Evolutionary conservation across 2,329 filamentous ascomycete genomes (phyloP).

Genomic region (Hypoxylon sp.): DNA sequence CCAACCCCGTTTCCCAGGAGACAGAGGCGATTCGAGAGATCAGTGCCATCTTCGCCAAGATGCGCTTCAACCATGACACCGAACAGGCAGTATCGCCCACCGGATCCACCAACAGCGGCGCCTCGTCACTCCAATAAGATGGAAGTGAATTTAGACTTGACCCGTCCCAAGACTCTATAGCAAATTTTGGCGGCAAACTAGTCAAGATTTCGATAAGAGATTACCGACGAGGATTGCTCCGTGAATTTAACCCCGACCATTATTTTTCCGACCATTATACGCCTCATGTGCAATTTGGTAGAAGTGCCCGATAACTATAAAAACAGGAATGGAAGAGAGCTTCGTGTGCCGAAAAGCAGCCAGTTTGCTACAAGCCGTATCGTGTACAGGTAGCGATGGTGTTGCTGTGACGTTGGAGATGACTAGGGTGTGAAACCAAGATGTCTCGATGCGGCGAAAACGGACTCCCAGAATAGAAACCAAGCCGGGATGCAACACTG

Average conservation of each 20-base stretch:
- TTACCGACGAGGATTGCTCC: constrained; percentile 4
- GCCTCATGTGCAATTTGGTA: constrained; percentile 8
- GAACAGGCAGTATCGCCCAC: constrained; percentile 33
- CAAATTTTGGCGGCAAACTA: constrained; percentile 5
- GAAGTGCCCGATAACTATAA: constrained; percentile 6
- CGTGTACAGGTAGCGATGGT: constrained; percentile 29
- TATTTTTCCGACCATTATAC: constrained; percentile 6
- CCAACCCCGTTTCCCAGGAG: constrained; percentile 67
- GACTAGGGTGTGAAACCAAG: constrained; percentile 47
- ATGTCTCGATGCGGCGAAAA: constrained; percentile 44
- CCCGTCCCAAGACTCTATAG: not conserved
- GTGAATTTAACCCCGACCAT: constrained; percentile 15
- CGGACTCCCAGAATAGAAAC: constrained; percentile 41
- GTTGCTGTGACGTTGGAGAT: constrained; percentile 32
- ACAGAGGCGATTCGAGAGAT: constrained; percentile 79
- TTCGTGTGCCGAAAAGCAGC: constrained; percentile 10
- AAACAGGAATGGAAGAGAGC: constrained; percentile 20
- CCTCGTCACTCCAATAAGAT: constrained; percentile 24
- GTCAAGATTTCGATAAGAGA: constrained; percentile 1
- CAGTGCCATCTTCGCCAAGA: constrained; percentile 76
- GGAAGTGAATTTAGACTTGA: constrained; percentile 20
- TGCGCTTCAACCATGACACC: constrained; percentile 61
- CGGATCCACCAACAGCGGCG: constrained; percentile 35
- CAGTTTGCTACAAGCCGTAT: constrained; percentile 28
- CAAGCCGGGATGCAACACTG: constrained; percentile 46